Evolutionary conservation across 352 stramenopile genomes (phyloP), one percentile per base, ranked within the genome.

Genomic region (Phytophthora pseudosyringae): DNA sequence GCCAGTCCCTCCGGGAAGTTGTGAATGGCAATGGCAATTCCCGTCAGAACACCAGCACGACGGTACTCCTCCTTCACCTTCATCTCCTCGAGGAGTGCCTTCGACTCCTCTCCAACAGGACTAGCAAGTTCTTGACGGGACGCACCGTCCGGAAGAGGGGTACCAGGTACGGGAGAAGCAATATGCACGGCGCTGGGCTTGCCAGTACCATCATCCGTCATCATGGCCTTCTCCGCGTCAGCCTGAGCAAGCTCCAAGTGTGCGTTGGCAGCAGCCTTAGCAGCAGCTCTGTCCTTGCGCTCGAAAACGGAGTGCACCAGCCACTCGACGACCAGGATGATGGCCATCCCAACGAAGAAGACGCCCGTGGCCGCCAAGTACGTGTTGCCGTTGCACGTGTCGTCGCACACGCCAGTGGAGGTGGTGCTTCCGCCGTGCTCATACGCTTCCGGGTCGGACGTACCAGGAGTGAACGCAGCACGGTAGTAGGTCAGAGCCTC

Each of bases 1-100:
- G 96, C 97, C n/a, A 99, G 66, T 1, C 97, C 97, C 65, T 99
- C 97, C 0, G 97, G 97, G 69, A 99, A 98, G 73, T 99, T 99
- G 75, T 99, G 97, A 45, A 99, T 97, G 3, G 88, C 94, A 58
- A 99, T 98, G 36, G 93, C 96, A 12, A 99, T 72, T 12, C 95
- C 97, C 3, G 95, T 98, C 56, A 96, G 86, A 9, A 98, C 71
- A 54, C 95, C 95, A 54, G 96, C 92, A 36, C 82, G 80, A 25
- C 88, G 78, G 51, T 95, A 89, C 28, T 86, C 70, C 12, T 80
- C 56, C 61, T 89, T 61, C 16, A 55, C 49, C 35, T 65, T 58
- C 5, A 68, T 28, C 9, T 76, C 53, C 13, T 67, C 53, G 3
- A 65, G 59, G 16, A 76, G 61, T 5, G 50, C 62, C 0, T 56